phyloP scores from a whole-genome alignment of 768 basidiomycete species.

The Saitozyma podzolica region DNA sequence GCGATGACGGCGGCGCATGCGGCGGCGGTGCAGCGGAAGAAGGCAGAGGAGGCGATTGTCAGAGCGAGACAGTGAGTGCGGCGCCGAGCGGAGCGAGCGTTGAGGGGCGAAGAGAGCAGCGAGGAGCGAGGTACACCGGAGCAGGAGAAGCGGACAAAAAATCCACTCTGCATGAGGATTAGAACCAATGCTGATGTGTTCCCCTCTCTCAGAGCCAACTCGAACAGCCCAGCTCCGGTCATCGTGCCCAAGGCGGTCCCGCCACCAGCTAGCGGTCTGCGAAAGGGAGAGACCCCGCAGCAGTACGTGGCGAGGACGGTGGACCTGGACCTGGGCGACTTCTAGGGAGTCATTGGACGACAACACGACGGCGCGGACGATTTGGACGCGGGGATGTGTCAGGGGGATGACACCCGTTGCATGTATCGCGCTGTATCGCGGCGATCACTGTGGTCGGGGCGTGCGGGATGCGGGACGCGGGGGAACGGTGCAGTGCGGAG shows the following conservation, averaged over 20 bases:
- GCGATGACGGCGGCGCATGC: constrained; percentile 41
- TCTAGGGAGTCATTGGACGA: constrained; percentile 18
- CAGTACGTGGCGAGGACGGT: constrained; percentile 44
- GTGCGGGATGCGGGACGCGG: too few relatives aligned
- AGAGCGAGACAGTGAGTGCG: constrained; percentile 58
- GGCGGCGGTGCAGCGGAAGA: constrained; percentile 61
- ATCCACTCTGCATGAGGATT: neutral
- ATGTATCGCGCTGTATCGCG: too few relatives aligned
- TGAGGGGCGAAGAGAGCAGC: constrained; percentile 6
- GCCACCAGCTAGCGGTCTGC: constrained; percentile 28
- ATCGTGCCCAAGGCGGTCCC: constrained; percentile 22
- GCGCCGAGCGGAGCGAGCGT: neutral
- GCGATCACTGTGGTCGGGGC: too few relatives aligned
- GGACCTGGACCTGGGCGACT: constrained; percentile 51
- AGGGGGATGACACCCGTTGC: too few relatives aligned
- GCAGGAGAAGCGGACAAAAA: neutral
- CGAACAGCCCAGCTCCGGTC: constrained; percentile 17
- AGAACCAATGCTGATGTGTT: neutral
- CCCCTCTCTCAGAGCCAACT: constrained; percentile 6
- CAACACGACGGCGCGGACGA: too few relatives aligned
- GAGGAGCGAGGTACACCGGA: neutral
- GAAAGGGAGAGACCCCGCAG: constrained; percentile 39
- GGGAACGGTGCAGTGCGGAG: too few relatives aligned
- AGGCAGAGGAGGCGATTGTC: constrained; percentile 72
- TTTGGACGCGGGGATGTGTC: too few relatives aligned